A percentile compares a stretch with the other conserved stretches of the same genome.
Evolutionary conservation across 768 basidiomycete genomes (phyloP).

Genomic region (Termitomyces sp.): DNA sequence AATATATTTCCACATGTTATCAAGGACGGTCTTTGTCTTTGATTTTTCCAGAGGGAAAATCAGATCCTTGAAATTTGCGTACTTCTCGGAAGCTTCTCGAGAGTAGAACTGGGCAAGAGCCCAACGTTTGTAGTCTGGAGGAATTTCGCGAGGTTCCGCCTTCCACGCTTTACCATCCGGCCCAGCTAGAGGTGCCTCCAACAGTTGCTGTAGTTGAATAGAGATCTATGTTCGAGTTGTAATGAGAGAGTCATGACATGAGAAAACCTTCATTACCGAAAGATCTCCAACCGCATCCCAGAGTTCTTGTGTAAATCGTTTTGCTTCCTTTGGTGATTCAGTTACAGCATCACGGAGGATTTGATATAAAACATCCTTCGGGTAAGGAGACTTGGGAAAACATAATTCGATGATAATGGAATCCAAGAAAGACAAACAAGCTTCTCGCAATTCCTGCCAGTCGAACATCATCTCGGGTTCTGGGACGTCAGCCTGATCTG

Average conservation of each 20-base stretch:
- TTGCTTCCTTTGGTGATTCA: conserved; percentile 70
- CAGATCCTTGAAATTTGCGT: conserved; percentile 49
- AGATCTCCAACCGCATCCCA: conserved; percentile 85
- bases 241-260: conserved; percentile 11
- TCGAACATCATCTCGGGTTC: conserved; percentile 64
- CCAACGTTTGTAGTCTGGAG: conserved; percentile 64
- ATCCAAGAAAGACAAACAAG: conserved; percentile 76
- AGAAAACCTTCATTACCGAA: conserved; percentile 40
- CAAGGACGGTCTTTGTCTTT: conserved; percentile 44
- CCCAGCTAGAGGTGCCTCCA: conserved; percentile 61
- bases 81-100: conserved; percentile 48
- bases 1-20: conserved; percentile 63
- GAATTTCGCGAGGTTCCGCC: conserved; percentile 45
- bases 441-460: conserved; percentile 55
- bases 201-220: conserved; percentile 61
- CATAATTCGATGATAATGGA: conserved; percentile 82
- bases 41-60: conserved; percentile 60
- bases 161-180: conserved; percentile 54
- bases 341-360: conserved; percentile 69
- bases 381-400: conserved; percentile 68
- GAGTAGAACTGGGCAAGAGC: conserved; percentile 66
- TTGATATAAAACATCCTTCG: conserved; percentile 60
- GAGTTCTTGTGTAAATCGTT: conserved; percentile 72
- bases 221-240: conserved; percentile 40
- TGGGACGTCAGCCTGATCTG: conserved; percentile 28